Conservation (phyloP, 164 flowering plant genomes). For the Piper betle region DNA sequence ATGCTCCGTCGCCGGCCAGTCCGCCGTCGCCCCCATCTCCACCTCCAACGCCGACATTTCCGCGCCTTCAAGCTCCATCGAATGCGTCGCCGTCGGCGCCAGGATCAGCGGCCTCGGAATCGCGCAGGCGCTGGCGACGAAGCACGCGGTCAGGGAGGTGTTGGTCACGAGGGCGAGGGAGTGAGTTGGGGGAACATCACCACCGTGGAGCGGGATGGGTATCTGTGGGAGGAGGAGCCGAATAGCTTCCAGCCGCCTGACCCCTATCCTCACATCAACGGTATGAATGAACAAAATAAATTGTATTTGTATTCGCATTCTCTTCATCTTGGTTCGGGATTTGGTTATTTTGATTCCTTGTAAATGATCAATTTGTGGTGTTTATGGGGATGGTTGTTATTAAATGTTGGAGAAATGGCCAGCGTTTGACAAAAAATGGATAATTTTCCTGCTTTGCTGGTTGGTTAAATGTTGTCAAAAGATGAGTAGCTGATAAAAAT, state of each 20-base stretch:
- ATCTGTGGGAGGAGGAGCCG: slow-evolving; percentile 95
- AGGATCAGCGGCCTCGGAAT: slow-evolving; percentile 89
- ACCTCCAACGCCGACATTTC: slow-evolving; percentile 9
- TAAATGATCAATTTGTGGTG: too few species aligned
- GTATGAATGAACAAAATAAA: slow-evolving; percentile 11
- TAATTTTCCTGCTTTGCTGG: too few species aligned
- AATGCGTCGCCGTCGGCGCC: slow-evolving; percentile 79
- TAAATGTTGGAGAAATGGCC: too few species aligned
- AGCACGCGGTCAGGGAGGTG: slow-evolving; percentile 40
- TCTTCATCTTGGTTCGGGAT: not conserved
- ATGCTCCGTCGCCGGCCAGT: slow-evolving; percentile 18
- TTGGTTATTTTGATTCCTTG: too few species aligned
- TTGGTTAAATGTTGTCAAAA: too few species aligned
- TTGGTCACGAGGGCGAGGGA: slow-evolving; percentile 76
- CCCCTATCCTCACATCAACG: slow-evolving; percentile 55
- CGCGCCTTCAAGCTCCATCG: slow-evolving; percentile 16
- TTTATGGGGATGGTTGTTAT: too few species aligned
- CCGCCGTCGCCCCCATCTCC: slow-evolving; percentile 13
- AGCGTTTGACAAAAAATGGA: too few species aligned
- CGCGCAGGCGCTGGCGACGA: slow-evolving; percentile 77
- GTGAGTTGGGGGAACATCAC: slow-evolving; percentile 82
- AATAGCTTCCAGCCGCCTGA: slow-evolving; percentile 96
- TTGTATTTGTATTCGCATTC: not conserved
- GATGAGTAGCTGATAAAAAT: too few species aligned
- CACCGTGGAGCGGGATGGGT: slow-evolving; percentile 73